These are phyloP conservation scores for Myxozyma nipponensis DNA, from an alignment of 805 yeast genomes.

Conservation along the genomic window DNA sequence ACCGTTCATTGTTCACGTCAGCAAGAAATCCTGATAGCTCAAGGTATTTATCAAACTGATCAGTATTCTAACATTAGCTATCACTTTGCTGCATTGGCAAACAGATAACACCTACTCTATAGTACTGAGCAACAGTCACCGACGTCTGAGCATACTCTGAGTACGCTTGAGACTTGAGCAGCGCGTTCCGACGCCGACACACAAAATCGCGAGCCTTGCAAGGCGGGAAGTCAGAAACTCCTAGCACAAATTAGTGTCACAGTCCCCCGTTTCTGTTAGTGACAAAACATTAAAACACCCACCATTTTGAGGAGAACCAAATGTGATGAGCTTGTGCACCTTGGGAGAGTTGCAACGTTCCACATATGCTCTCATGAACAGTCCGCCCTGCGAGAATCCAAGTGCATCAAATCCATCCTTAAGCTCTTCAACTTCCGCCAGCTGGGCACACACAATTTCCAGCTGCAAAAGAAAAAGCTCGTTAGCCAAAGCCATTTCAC, in stretches of 20 bases:
- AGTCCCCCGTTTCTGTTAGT: neutral
- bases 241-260: neutral
- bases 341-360: constrained; percentile 51
- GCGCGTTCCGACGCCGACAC: constrained; percentile 51
- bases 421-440: constrained; percentile 47
- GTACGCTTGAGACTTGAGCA: constrained; percentile 62
- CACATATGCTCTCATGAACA: constrained; percentile 64
- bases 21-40: constrained; percentile 58
- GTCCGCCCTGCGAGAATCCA: constrained; percentile 82
- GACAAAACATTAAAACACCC: constrained; percentile 16
- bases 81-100: neutral
- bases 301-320: constrained; percentile 82
- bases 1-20: constrained; percentile 60
- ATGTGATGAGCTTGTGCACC: constrained; percentile 57
- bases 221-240: constrained; percentile 57
- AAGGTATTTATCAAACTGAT: constrained; percentile 51
- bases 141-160: constrained; percentile 50
- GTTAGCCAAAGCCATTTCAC: neutral
- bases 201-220: constrained; percentile 51
- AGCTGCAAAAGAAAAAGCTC: constrained; percentile 31
- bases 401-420: constrained; percentile 61
- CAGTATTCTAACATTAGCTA: constrained; percentile 41
- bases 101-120: constrained; percentile 40
- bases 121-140: constrained; percentile 71
- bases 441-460: constrained; percentile 51